Base-by-base conservation (phyloP, 768 basidiomycete species). In the Termitomyces sp. region DNA sequence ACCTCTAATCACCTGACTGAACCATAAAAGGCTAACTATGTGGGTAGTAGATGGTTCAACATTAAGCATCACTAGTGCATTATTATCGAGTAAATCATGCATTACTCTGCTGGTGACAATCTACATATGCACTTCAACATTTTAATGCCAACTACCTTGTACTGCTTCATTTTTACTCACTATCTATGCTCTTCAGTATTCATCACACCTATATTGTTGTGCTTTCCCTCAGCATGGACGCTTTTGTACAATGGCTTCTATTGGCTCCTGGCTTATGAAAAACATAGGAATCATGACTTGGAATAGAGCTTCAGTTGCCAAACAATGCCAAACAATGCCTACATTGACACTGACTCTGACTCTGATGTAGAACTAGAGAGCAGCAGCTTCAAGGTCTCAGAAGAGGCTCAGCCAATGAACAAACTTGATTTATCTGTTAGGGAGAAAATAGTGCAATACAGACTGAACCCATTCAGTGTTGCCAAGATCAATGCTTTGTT, bases 401-500 rank as follows among this genome's bases (percentile, higher is more conserved):
- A 67, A 24, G 70, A 74, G 55, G 58, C 61, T 29, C 59, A 64
- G 39, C 59, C 72, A 8, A 43, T 81, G 48, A 70, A 76, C 2
- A 82, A 85, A 26, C 67, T 90, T 49, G 87, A 90, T 61, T 69
- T 90, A 2, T 79, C 85, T 0, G 65, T 72, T 2, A 76, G 90
- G 20, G 71, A 80, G 53, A 90, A 91, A 53, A 68, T 75, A 32
- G 88, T 85, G 1, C 67, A 73, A 6, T 90, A 84, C 72, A 87
- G 82, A 50, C 81, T 87, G 0, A 92, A 90, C 64, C 90, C 90
- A 0, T 92, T 89, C 79, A 82, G 81, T 55, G 90, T 92, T 55
- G 90, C 90, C 4, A 87, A 84, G 63, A 83, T 88, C 31, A 92
- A 92, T 61, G 90, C 90, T 43, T 81, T 81, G 0, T 74, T 76